Conservation (phyloP, 1,284 basidiomycete species). For the Moniliella sp. region DNA sequence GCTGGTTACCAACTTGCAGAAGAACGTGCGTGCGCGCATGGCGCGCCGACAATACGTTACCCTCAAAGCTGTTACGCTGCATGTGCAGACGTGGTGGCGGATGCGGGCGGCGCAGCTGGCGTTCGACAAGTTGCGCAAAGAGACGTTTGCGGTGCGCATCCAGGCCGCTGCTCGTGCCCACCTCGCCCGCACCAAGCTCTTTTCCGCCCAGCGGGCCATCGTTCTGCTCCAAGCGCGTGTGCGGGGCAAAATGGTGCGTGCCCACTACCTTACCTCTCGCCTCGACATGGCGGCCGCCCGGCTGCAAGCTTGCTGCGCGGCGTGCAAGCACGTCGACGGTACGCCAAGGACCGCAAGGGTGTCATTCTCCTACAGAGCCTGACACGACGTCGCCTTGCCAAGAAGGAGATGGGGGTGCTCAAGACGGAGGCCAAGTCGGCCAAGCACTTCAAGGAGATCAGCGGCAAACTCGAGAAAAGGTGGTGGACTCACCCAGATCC, state of each 20-base stretch:
- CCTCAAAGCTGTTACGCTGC: constrained; percentile 55
- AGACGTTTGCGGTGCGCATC: constrained; percentile 36
- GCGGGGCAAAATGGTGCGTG: constrained; percentile 58
- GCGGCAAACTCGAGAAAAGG: no score
- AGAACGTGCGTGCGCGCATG: constrained; percentile 72
- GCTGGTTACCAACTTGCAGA: constrained; percentile 83
- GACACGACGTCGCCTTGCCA: no score
- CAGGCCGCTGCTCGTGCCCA: not conserved
- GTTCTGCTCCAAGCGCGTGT: constrained; percentile 58
- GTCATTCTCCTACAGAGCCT: no score
- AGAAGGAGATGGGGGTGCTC: constrained; percentile 52
- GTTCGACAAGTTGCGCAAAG: constrained; percentile 50
- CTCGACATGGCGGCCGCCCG: constrained; percentile 47
- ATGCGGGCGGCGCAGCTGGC: constrained; percentile 29
- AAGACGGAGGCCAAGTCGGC: constrained; percentile 83
- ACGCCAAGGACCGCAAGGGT: no score
- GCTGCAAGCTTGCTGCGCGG: constrained; percentile 74
- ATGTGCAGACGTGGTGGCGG: constrained; percentile 8
- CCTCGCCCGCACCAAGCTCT: constrained; percentile 40
- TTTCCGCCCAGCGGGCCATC: constrained; percentile 46
- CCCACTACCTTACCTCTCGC: constrained; percentile 45
- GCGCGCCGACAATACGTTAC: constrained; percentile 59
- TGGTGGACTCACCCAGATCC: no score
- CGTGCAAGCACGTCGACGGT: constrained; percentile 46
- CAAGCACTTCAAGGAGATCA: no score